phyloP scores from a whole-genome alignment of 495 filamentous ascomycete genomes.

The Penicillium bovifimosum region DNA sequence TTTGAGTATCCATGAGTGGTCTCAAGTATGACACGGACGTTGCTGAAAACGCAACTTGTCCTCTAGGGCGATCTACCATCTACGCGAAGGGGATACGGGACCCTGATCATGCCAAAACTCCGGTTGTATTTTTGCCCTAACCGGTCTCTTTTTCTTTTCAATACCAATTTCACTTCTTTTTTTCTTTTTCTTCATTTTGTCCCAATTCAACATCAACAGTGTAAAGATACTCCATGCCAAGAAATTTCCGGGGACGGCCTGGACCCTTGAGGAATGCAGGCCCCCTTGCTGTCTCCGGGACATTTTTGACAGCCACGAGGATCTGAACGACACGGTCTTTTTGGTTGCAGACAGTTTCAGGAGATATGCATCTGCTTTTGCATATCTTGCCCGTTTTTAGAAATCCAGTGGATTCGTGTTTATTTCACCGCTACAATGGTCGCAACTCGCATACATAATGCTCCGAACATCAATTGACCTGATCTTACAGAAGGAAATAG shows the following conservation, averaged over 20 bases:
- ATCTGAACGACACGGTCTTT: neutral
- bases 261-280: neutral
- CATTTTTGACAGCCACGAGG: neutral
- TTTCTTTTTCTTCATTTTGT: neutral
- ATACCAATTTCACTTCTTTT: constrained; percentile 10
- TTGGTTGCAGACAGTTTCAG: neutral
- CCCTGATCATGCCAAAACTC: neutral
- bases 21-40: neutral
- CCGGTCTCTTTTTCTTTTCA: constrained; percentile 3
- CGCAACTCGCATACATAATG: neutral
- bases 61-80: neutral
- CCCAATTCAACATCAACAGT: neutral
- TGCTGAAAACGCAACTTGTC: constrained; percentile 3
- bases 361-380: neutral
- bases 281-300: neutral
- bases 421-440: neutral
- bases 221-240: neutral
- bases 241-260: neutral
- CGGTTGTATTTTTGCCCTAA: neutral
- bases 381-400: neutral
- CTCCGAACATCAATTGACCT: neutral
- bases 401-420: neutral
- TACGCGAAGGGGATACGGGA: neutral
- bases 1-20: neutral
- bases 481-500: neutral